Evolutionary conservation across 2,329 filamentous ascomycete genomes (phyloP), one percentile per base, ranked within the genome.

Genomic region (Amesomyces nigricolor): DNA sequence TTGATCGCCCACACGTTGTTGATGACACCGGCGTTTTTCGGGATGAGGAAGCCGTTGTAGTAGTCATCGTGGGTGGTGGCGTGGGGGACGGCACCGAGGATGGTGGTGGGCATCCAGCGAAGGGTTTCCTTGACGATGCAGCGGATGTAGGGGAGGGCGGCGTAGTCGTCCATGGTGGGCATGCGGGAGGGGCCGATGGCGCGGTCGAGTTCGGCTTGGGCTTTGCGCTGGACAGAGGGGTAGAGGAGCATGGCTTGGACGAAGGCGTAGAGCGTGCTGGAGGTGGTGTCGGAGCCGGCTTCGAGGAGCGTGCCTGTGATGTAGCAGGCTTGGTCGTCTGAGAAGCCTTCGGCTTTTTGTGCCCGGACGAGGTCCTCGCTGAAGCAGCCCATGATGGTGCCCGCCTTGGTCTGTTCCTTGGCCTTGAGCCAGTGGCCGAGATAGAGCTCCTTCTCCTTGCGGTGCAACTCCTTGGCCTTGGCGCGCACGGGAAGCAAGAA

Each of bases 171-270:
- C 62, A 70, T 71, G 3, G 60, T 69, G 0, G 74, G 73, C 29
- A 73, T 59, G 5, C 75, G 67, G 22, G 69, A 62, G 5, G 61
- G 51, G 2, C 75, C 75, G n/a, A 75, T 65, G 7, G 74, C 66
- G 2, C 63, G 59, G 57, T 78, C 74, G 11, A 78, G 57, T 44
- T 76, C 72, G 0, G 61, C 59, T 38, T 74, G 73, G 0, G 71
- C 75, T 38, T 63, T 66, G 56, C 63, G 71, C 56, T 78, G 75
- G 0, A 77, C 72, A 9, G 68, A 70, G 7, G 66, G 66, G 38
- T 73, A 72, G 8, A 74, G 66, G 2, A 68, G 45, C 75, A 80
- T 78, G 5, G 78, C 78, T 17, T 75, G 67, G 1, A 77, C 65
- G 57, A 78, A 76, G 4, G 66, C 70, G 30, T 71, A 64, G 4